Percentiles rank a stretch among this genome's conserved stretches.
Evolutionary conservation across 2,329 filamentous ascomycete species (phyloP).

Genomic region (Aspergillus brunneoviolaceus): DNA sequence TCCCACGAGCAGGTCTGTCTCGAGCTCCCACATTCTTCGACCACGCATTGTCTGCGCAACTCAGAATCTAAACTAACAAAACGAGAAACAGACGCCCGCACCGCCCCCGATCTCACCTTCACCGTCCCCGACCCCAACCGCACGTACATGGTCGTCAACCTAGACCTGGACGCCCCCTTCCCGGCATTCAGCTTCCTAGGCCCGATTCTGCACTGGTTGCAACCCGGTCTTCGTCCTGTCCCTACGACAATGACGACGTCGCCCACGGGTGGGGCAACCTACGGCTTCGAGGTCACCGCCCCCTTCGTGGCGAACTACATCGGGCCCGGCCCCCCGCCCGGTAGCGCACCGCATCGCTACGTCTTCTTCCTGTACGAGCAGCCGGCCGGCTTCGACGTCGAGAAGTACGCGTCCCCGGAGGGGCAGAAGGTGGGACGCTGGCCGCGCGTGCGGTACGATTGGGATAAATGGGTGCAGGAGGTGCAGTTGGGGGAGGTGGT

Average conservation of each 20-base stretch:
- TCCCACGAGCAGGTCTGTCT: neutral
- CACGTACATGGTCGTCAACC: neutral
- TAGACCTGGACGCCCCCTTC: neutral
- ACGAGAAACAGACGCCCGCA: neutral
- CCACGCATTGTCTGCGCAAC: neutral
- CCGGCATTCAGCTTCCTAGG: neutral
- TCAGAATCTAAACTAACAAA: neutral
- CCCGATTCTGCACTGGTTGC: constrained; percentile 1
- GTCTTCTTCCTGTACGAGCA: constrained; percentile 52
- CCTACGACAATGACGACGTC: neutral
- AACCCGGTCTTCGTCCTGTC: neutral
- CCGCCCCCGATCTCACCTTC: neutral
- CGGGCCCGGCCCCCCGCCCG: constrained; percentile 49
- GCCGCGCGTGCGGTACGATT: constrained; percentile 45
- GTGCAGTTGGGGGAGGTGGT: constrained; percentile 33
- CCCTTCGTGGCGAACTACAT: constrained; percentile 40
- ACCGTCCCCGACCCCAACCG: neutral
- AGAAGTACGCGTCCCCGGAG: constrained; percentile 33
- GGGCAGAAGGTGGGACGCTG: constrained; percentile 37
- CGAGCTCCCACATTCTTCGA: too few species aligned
- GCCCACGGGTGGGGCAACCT: neutral
- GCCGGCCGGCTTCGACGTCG: constrained; percentile 40
- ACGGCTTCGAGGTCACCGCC: neutral
- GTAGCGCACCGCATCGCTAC: constrained; percentile 51
- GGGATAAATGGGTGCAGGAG: constrained; percentile 43